Percentiles rank a stretch among this genome's conserved stretches.
Evolutionary conservation across 805 yeast genomes (phyloP).

Genomic region (Barnettozyma wickerhamii): DNA sequence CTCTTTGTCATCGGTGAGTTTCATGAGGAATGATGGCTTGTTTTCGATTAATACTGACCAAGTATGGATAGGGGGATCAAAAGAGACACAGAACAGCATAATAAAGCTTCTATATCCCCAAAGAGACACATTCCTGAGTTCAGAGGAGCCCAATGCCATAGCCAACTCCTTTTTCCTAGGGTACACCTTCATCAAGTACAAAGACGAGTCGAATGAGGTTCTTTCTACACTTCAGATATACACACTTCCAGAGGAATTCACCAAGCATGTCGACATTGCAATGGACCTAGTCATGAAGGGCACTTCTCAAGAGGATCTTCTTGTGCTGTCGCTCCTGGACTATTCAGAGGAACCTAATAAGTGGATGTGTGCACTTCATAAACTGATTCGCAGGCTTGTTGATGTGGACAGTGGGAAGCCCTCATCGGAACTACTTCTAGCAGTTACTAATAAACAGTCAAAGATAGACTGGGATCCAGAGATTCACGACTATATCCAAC

Average conservation of each 20-base stretch:
- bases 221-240: conserved; percentile 18
- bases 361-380: too few species aligned
- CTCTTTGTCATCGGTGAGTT: conserved; percentile 10
- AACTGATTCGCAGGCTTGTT: too few species aligned
- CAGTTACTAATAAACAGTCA: conserved; percentile 9
- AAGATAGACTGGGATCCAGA: conserved; percentile 17
- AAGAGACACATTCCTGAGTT: conserved; percentile 5
- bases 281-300: background rate
- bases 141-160: conserved; percentile 3
- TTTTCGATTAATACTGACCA: background rate
- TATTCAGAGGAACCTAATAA: conserved; percentile 13
- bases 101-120: conserved; percentile 11
- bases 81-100: conserved; percentile 11
- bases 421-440: conserved; percentile 4
- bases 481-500: conserved; percentile 30
- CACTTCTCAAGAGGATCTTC: background rate
- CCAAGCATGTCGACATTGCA: background rate
- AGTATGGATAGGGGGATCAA: conserved; percentile 14
- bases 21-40: background rate
- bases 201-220: conserved; percentile 12
- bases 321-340: conserved; percentile 17
- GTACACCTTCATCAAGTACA: conserved; percentile 19
- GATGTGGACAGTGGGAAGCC: too few species aligned
- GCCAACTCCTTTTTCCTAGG: conserved; percentile 17
- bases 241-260: conserved; percentile 10